Percentiles rank a stretch among this genome's conserved stretches.
Evolutionary conservation across 805 yeast species (phyloP).

Genomic region (Monosporozyma servazzii): DNA sequence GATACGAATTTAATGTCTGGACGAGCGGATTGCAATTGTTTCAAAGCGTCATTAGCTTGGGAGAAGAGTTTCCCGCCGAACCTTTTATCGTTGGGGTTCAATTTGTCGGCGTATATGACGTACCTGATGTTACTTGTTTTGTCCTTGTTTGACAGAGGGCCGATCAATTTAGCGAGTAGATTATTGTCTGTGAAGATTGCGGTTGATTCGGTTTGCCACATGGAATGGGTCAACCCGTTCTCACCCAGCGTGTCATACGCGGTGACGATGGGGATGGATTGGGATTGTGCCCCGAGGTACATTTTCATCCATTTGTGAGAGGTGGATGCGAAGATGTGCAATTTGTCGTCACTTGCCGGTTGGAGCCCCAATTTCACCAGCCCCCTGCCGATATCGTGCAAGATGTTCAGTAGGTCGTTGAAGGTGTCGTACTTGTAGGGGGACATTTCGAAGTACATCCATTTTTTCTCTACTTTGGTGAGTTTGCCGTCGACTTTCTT

Average conservation of each 20-base stretch:
- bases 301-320: slow-evolving; percentile 90
- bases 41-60: slow-evolving; percentile 49
- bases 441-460: slow-evolving; percentile 77
- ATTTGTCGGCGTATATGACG: slow-evolving; percentile 60
- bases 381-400: slow-evolving; percentile 62
- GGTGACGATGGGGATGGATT: slow-evolving; percentile 81
- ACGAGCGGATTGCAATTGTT: slow-evolving; percentile 48
- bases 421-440: slow-evolving; percentile 60
- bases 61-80: slow-evolving; percentile 49
- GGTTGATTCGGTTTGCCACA: slow-evolving; percentile 67
- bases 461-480: slow-evolving; percentile 64
- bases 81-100: slow-evolving; percentile 54
- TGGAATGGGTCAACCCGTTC: slow-evolving; percentile 75
- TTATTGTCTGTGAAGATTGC: slow-evolving; percentile 81
- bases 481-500: slow-evolving; percentile 74
- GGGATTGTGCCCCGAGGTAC: slow-evolving; percentile 68
- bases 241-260: slow-evolving; percentile 95
- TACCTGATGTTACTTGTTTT: slow-evolving; percentile 52
- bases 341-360: slow-evolving; percentile 37
- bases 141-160: slow-evolving; percentile 46
- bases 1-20: slow-evolving; percentile 68
- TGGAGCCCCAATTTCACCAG: slow-evolving; percentile 60
- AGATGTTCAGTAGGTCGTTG: slow-evolving; percentile 42
- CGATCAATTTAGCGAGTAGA: slow-evolving; percentile 54
- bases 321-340: slow-evolving; percentile 84